phyloP scores from a whole-genome alignment of 1,284 basidiomycete genomes.

The Meripilus lineatus region DNA sequence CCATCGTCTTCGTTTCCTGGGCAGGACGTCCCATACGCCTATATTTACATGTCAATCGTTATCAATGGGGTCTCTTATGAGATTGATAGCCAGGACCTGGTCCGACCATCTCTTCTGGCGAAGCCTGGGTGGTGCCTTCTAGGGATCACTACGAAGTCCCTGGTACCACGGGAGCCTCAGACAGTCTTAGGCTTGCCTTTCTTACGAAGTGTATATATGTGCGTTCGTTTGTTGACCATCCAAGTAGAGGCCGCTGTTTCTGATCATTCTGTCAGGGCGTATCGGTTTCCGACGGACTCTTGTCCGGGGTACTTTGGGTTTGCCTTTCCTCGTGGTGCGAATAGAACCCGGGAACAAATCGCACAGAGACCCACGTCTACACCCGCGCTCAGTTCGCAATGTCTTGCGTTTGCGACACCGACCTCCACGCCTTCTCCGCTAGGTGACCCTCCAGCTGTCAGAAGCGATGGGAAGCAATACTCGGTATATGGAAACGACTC shows the following conservation, averaged over 20 bases:
- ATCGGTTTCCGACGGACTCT: conserved; percentile 4
- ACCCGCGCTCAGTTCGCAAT: conserved; percentile 3
- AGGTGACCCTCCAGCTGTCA: background rate
- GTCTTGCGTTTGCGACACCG: conserved; percentile 2
- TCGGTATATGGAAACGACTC: conserved; percentile 3
- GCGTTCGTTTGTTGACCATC: no score
- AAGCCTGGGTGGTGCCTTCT: conserved; percentile 2
- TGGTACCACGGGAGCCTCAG: background rate
- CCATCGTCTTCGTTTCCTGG: background rate
- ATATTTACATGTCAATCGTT: background rate
- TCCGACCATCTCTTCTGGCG: background rate
- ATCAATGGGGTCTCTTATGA: conserved; percentile 8
- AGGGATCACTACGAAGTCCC: background rate
- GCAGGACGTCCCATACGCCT: background rate
- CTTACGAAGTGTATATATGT: conserved; percentile 6
- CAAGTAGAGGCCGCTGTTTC: background rate
- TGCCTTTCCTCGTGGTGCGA: conserved; percentile 5
- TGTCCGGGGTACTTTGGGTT: conserved; percentile 8
- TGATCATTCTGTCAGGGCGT: conserved; percentile 1
- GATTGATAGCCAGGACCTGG: conserved; percentile 5
- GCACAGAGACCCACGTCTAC: conserved; percentile 4
- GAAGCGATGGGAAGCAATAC: background rate
- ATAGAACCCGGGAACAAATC: conserved; percentile 6
- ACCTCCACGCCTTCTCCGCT: conserved; percentile 2
- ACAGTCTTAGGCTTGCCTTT: conserved; percentile 5